Base-by-base conservation (phyloP, 345 rosid species). In the Bruguiera gymnorhiza region DNA sequence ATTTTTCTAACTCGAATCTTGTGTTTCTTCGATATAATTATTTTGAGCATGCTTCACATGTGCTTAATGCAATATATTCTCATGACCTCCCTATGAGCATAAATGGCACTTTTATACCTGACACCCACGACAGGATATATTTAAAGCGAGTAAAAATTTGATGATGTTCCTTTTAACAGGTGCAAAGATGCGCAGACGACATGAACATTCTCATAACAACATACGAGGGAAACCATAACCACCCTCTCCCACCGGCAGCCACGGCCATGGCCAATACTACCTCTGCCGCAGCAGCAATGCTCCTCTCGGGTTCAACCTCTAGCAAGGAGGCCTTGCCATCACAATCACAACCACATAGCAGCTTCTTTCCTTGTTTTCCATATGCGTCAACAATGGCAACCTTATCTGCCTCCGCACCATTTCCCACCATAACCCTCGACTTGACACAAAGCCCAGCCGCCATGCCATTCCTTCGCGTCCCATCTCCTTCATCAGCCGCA, bases 151-250 rank as follows among this genome's bases (percentile, higher is more conserved):
- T 55, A 55, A 9, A 39, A 55, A 55, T 55, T 8, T 58, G 23
- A 43, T 5, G 26, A 27, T 32, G 6, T 36, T 24, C 27, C 3
- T 11, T 16, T 71, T 62, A 50, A 27, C 63, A 94, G 99, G 97
- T 95, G 68, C 99, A 95, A 80, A 73, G 97, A 87, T 88, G 97
- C 46, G 89, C 95, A 1, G 92, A 91, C 34, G 99, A 95, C 71
- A 90, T 76, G 75, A 81, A 80, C 32, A 83, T 95, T 63, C 84
- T 95, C 31, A 84, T 81, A 26, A 92, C 97, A 66, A 95, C 97
- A 36, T 92, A 95, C 55, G 99, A 95, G 83, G 99, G 97, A 32
- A 87, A 86, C 73, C 99, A 95, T 71, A 95, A 79, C 79, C 99
- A 95, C 78, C 97, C 99, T 57, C 90, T 95, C 26, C 97, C 99